These are phyloP conservation scores for Carnegiea gigantea DNA, from an alignment of 179 eudicot genomes.

Conservation along the genomic window DNA sequence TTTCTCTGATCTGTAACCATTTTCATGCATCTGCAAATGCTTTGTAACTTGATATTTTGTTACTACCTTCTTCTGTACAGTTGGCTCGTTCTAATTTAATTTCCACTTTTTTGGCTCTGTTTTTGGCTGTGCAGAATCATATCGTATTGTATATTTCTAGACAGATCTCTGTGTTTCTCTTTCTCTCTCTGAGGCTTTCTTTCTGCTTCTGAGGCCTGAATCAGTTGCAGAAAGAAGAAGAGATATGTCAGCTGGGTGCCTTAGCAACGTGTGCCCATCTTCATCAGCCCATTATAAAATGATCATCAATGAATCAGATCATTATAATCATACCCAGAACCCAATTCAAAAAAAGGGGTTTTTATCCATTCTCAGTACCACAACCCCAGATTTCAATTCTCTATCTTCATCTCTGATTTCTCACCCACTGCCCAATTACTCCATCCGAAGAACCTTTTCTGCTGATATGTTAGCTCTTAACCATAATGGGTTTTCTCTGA, in stretches of 20 bases:
- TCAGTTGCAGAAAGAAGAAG: not conserved
- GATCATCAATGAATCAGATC: constrained; percentile 13
- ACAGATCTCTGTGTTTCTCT: too few relatives aligned
- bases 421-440: not conserved
- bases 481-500: constrained; percentile 20
- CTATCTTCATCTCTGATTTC: not conserved
- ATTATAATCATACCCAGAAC: not conserved
- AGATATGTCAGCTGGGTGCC: constrained; percentile 26
- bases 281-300: constrained; percentile 20
- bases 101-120: not conserved
- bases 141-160: not conserved
- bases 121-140: constrained; percentile 23
- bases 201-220: constrained; percentile 1
- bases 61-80: constrained; percentile 17
- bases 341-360: constrained; percentile 23
- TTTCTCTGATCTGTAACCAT: constrained; percentile 19
- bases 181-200: constrained; percentile 7
- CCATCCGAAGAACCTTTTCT: constrained; percentile 28
- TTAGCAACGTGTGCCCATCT: constrained; percentile 10
- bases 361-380: not conserved
- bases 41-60: constrained; percentile 41
- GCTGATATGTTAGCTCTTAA: constrained; percentile 29
- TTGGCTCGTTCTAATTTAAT: constrained; percentile 20
- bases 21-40: constrained; percentile 35
- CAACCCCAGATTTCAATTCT: not conserved